Percentiles rank a stretch among this genome's conserved stretches.
phyloP scores from a whole-genome alignment of 2,329 filamentous ascomycete genomes.

The Verticillium nubilum region DNA sequence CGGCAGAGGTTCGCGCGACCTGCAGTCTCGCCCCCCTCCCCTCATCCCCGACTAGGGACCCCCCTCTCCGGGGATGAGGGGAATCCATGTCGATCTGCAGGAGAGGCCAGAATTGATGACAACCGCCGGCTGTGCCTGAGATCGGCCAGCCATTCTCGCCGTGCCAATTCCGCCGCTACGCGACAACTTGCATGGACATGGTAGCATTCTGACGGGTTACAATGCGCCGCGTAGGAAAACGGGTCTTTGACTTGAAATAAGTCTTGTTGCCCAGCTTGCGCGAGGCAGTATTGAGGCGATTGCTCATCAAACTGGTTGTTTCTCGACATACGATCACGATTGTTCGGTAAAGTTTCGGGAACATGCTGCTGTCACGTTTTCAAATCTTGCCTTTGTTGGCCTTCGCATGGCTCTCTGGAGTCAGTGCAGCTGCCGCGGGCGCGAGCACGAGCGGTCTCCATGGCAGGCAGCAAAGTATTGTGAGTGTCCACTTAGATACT shows the following conservation, averaged over 20 bases:
- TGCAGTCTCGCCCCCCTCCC: background rate
- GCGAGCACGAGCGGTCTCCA: conserved; percentile 5
- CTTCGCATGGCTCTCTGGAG: background rate
- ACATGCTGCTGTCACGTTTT: conserved; percentile 7
- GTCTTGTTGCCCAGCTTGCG: background rate
- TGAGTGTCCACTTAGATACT: too few species aligned
- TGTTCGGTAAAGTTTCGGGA: background rate
- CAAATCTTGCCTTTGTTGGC: conserved; percentile 3
- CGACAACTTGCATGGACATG: background rate
- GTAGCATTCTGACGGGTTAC: background rate
- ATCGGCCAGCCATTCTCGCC: conserved; percentile 6
- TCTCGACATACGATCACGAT: background rate
- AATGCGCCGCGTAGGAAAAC: background rate
- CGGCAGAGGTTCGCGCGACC: background rate
- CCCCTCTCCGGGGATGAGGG: background rate
- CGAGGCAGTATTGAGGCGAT: conserved; percentile 1
- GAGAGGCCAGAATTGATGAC: conserved; percentile 22
- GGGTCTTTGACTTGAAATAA: background rate
- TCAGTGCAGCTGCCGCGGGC: conserved; percentile 2
- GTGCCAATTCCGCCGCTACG: conserved; percentile 9
- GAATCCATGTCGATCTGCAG: background rate
- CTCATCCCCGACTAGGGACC: too few species aligned
- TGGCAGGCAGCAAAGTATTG: conserved; percentile 9
- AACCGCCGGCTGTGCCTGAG: conserved; percentile 45
- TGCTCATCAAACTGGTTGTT: background rate